phyloP scores from a whole-genome alignment of 2,329 filamentous ascomycete genomes.

The Annulohypoxylon truncatum region DNA sequence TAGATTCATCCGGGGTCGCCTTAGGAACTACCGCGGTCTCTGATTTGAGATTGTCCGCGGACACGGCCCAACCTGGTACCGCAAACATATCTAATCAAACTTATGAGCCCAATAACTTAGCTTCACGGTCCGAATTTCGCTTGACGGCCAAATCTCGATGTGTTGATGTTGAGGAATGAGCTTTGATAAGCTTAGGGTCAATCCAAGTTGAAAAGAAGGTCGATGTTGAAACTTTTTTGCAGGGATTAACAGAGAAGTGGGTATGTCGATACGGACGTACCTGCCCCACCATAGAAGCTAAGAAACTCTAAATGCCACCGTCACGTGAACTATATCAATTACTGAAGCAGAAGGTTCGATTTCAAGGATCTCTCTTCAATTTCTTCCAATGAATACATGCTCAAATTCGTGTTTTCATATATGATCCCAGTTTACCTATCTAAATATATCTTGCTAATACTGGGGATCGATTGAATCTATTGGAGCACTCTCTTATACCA shows the following conservation, averaged over 20 bases:
- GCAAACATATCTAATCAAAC: conserved; percentile 77
- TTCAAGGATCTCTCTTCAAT: neutral
- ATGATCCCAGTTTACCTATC: neutral
- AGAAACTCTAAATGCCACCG: neutral
- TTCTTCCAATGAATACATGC: conserved; percentile 8
- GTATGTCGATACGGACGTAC: conserved; percentile 1
- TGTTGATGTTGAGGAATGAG: conserved; percentile 16
- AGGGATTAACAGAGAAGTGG: conserved; percentile 25
- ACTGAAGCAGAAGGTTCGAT: neutral
- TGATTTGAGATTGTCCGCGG: conserved; percentile 75
- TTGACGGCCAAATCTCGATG: neutral
- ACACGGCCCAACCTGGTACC: conserved; percentile 91
- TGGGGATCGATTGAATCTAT: neutral
- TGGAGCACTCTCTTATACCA: neutral
- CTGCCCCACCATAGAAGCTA: conserved; percentile 6
- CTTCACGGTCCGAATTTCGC: neutral
- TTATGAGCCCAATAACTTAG: neutral
- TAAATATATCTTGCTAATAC: neutral
- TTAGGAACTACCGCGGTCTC: conserved; percentile 62
- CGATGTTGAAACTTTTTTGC: conserved; percentile 40
- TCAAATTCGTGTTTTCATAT: neutral
- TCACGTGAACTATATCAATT: conserved; percentile 18
- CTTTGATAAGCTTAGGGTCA: conserved; percentile 2
- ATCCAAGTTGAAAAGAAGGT: conserved; percentile 1
- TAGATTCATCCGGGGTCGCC: conserved; percentile 43